Conservation (phyloP, 2,329 filamentous ascomycete species). For the Alternaria solani region DNA sequence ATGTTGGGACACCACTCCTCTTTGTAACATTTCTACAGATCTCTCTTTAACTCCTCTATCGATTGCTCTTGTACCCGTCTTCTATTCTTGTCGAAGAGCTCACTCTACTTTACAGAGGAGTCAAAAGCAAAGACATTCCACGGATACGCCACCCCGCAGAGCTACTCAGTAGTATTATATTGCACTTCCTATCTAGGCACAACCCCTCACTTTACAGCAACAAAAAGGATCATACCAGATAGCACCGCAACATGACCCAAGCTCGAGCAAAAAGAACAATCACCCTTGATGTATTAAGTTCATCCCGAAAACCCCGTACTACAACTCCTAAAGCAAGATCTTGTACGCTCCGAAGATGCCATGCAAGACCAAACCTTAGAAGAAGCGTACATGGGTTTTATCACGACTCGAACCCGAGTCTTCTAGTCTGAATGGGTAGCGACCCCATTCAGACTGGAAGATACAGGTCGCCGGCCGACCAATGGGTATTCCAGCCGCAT, state of each 20-base stretch:
- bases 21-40: neutral
- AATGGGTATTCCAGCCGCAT: neutral
- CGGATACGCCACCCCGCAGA: neutral
- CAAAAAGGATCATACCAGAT: neutral
- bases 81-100: neutral
- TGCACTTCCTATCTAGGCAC: neutral
- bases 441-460: neutral
- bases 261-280: slow-evolving; percentile 1
- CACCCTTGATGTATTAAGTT: neutral
- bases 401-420: neutral
- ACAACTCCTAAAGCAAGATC: neutral
- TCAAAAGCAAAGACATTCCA: neutral
- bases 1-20: neutral
- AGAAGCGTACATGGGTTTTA: neutral
- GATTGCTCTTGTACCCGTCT: neutral
- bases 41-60: neutral
- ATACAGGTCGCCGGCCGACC: neutral
- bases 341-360: neutral
- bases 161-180: neutral
- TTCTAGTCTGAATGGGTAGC: neutral
- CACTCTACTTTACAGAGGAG: neutral
- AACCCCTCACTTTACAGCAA: neutral
- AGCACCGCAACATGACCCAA: neutral
- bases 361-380: neutral
- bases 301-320: slow-evolving; percentile 1